Base-by-base conservation (phyloP, 2,329 filamentous ascomycete genomes). In the Colletotrichum horii region DNA sequence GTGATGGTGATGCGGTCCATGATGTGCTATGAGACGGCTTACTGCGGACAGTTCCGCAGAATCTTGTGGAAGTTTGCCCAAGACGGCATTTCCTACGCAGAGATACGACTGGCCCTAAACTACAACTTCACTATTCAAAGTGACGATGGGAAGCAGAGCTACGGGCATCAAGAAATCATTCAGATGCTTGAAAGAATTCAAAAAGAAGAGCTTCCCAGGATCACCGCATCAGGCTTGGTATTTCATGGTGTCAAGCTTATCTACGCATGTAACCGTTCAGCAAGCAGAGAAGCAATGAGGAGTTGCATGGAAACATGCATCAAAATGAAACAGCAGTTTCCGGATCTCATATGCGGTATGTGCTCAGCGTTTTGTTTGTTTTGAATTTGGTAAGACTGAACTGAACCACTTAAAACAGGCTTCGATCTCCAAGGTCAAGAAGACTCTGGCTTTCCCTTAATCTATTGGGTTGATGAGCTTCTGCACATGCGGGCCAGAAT, bases 371-470 rank as follows among this genome's bases (percentile, higher is more conserved):
- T 43, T 43, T n/a, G 5, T 43, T 9, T 5, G 6, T 43, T n/a
- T 43, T 43, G 12, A n/a, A 43, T 9, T 4, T 14, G n/a, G 19
- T 43, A 12, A 43, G 19, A n/a, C n/a, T n/a, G n/a, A n/a, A 30
- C 28, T 30, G 38, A n/a, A 15, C 43, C 9, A 30, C 52, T 77
- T 36, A 34, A 22, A 60, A 6, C 66, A 92, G 92, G 93, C 3
- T 94, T 94, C 74, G 93, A 94, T 81, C 88, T 94, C 6, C 91
- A 94, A 0, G 93, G 93, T 12, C 92, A 94, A 83, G 93, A 94
- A 80, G 85, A 88, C 74, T 88, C 89, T 24, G 92, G 92, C 61
- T 80, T 87, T 8, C 91, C 93, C 8, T 88, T 93, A 6, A 88
- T 85, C 58, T 87, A 89, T 69, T 92, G 91, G 71, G 83, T 90